Evolutionary conservation across 352 stramenopile genomes (phyloP).

Genomic region (Phytophthora pistaciae): DNA sequence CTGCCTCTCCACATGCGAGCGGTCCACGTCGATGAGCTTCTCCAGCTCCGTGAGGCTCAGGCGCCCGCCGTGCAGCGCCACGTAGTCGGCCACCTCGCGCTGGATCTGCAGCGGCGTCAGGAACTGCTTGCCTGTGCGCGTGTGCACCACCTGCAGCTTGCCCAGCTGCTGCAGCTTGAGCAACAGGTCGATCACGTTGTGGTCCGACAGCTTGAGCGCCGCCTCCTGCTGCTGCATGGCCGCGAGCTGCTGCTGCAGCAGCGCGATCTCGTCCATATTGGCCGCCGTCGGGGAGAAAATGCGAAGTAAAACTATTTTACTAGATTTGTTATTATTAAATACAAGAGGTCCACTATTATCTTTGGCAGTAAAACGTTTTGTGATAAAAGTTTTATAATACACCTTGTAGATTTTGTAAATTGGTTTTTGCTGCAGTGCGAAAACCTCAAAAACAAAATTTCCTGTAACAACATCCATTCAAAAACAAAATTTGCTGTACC

Average conservation of each 20-base stretch:
- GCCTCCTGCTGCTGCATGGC: slow-evolving; percentile 83
- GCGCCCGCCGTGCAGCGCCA: slow-evolving; percentile 72
- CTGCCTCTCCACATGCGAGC: slow-evolving; percentile 74
- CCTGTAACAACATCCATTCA: too few species aligned
- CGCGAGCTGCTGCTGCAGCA: slow-evolving; percentile 82
- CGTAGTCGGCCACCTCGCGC: slow-evolving; percentile 78
- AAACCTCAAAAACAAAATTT: too few species aligned
- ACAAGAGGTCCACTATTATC: too few species aligned
- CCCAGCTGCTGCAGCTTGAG: slow-evolving; percentile 78
- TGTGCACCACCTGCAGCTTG: slow-evolving; percentile 85
- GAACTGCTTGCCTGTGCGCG: slow-evolving; percentile 83
- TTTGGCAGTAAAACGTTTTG: too few species aligned
- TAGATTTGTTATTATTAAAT: too few species aligned
- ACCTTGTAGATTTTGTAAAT: too few species aligned
- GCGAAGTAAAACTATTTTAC: too few species aligned
- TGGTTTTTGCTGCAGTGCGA: too few species aligned
- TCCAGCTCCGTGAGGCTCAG: slow-evolving; percentile 75
- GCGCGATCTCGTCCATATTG: slow-evolving; percentile 84
- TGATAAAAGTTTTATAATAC: too few species aligned
- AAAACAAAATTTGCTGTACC: too few species aligned
- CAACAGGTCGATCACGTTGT: slow-evolving; percentile 86
- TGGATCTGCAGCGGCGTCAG: slow-evolving; percentile 78
- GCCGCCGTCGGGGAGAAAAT: too few species aligned
- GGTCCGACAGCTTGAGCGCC: slow-evolving; percentile 83
- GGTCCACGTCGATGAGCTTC: slow-evolving; percentile 77